A percentile compares a stretch with the other conserved stretches of the same genome.
Evolutionary conservation across 2,329 filamentous ascomycete genomes (phyloP).

Genomic region (Neofusicoccum parvum): DNA sequence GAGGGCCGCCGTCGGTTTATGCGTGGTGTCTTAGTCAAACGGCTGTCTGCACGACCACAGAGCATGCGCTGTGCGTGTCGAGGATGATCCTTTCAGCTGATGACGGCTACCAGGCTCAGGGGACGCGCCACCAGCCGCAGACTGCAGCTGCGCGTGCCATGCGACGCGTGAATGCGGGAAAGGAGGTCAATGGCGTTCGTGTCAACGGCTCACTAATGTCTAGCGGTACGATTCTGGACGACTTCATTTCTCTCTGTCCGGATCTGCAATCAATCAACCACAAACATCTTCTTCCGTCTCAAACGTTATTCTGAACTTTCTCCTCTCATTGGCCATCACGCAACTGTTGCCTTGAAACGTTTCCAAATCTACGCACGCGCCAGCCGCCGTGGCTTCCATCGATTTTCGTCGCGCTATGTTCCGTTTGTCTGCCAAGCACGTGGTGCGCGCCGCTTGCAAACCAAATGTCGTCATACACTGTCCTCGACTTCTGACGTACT

Average conservation of each 20-base stretch:
- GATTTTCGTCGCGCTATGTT: not conserved
- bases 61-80: not conserved
- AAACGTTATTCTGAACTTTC: not conserved
- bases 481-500: not conserved
- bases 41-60: conserved; percentile 4
- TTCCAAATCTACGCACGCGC: not conserved
- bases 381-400: not conserved
- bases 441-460: not conserved
- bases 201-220: conserved; percentile 5
- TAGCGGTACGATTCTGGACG: not conserved
- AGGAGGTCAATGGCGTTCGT: not conserved
- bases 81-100: conserved; percentile 11
- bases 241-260: conserved; percentile 4
- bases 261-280: conserved; percentile 8
- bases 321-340: not conserved
- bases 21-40: conserved; percentile 18
- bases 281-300: not conserved
- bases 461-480: conserved; percentile 19
- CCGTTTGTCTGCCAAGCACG: conserved; percentile 10
- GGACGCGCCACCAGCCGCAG: not conserved
- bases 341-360: conserved; percentile 8
- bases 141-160: not conserved
- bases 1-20: not conserved
- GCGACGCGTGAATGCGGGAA: not conserved
- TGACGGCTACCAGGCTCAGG: conserved; percentile 5